Evolutionary conservation across 1,284 basidiomycete genomes (phyloP).

Genomic region (Ceratobasidium sp.): DNA sequence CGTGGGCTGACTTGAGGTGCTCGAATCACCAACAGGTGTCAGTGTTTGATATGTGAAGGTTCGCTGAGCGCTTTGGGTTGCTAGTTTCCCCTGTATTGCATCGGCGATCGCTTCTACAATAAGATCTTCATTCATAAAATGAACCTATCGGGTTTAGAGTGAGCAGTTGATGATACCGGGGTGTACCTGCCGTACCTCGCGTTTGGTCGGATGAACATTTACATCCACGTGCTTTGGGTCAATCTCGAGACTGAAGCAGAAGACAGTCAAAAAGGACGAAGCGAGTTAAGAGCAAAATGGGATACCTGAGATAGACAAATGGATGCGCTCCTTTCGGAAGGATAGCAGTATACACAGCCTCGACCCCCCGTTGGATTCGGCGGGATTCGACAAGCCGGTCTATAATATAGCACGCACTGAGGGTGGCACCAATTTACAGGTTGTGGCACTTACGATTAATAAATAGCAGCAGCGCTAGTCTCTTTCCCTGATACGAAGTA

Average conservation of each 20-base stretch:
- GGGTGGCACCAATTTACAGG: neutral
- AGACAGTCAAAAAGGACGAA: neutral
- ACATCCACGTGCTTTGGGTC: constrained; percentile 93
- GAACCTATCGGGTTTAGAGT: constrained; percentile 62
- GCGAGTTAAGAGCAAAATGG: neutral
- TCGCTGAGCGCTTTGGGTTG: constrained; percentile 71
- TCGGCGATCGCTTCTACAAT: constrained; percentile 87
- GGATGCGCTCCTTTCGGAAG: constrained; percentile 93
- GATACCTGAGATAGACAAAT: constrained; percentile 90
- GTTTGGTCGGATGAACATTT: constrained; percentile 98
- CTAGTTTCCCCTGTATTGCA: constrained; percentile 72
- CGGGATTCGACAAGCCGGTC: constrained; percentile 94
- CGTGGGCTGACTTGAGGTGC: neutral
- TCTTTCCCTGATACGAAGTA: constrained; percentile 91
- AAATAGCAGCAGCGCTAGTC: constrained; percentile 88
- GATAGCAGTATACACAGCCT: constrained; percentile 84
- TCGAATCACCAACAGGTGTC: constrained; percentile 32
- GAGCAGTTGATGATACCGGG: neutral
- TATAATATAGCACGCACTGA: constrained; percentile 54
- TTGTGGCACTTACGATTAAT: constrained; percentile 83
- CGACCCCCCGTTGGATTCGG: constrained; percentile 87
- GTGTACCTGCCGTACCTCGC: constrained; percentile 65
- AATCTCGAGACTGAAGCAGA: constrained; percentile 72
- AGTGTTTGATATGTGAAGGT: constrained; percentile 79
- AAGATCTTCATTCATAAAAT: constrained; percentile 92